Conservation (phyloP, 345 rosid genomes). For the Boechera divaricarpa region DNA sequence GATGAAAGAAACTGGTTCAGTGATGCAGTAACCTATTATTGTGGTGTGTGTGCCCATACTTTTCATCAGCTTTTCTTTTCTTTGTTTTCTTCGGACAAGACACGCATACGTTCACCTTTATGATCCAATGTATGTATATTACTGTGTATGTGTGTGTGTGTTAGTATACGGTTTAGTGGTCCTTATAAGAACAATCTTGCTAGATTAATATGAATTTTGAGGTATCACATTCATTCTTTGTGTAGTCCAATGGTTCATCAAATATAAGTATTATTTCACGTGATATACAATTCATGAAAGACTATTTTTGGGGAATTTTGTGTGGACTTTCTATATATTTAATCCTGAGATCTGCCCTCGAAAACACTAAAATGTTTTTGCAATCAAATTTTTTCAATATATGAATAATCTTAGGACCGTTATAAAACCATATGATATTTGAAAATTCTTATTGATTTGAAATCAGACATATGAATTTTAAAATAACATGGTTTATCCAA, state of each 20-base stretch:
- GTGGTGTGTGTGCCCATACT: constrained; percentile 43
- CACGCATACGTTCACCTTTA: constrained; percentile 31
- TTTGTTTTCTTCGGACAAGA: constrained; percentile 34
- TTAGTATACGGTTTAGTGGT: constrained; percentile 26
- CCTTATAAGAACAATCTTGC: constrained; percentile 16
- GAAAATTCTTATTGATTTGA: too few relatives aligned
- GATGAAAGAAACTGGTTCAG: constrained; percentile 47
- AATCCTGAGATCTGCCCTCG: not conserved
- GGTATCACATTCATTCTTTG: constrained; percentile 13
- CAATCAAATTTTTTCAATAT: constrained; percentile 1
- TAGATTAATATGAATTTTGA: constrained; percentile 17
- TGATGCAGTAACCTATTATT: constrained; percentile 45
- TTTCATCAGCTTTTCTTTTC: constrained; percentile 38
- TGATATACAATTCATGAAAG: not conserved
- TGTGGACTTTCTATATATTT: not conserved
- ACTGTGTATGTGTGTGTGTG: not conserved
- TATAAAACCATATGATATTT: too few relatives aligned
- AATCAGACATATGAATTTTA: too few relatives aligned
- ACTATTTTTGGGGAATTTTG: not conserved
- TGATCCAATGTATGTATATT: constrained; percentile 11
- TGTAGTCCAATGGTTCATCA: constrained; percentile 10
- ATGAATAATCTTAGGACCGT: not conserved
- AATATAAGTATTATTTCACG: not conserved
- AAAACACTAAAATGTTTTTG: not conserved
- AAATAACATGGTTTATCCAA: too few relatives aligned